These are phyloP conservation scores for Pneumocystis wakefieldiae DNA, from an alignment of 1,139 yeast species.

Conservation along the genomic window DNA sequence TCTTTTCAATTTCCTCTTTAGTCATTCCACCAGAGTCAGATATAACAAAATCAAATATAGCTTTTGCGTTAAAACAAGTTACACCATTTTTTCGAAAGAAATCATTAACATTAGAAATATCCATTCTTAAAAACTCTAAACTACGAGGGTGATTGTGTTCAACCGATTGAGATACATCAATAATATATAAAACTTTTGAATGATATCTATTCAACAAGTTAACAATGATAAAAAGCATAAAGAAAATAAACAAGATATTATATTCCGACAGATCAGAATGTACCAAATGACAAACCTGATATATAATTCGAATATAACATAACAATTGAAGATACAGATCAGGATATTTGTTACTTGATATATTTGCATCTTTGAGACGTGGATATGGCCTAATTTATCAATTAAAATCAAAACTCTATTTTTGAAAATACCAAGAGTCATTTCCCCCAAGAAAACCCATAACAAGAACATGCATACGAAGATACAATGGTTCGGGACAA, in stretches of 20 bases:
- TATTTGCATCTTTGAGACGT: slow-evolving; percentile 27
- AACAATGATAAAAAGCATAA: background rate
- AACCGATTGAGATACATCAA: slow-evolving; percentile 94
- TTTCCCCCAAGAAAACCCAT: slow-evolving; percentile 79
- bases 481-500: slow-evolving; percentile 79
- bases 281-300: slow-evolving; percentile 73
- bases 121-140: slow-evolving; percentile 88
- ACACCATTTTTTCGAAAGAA: slow-evolving; percentile 66
- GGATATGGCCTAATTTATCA: slow-evolving; percentile 15
- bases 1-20: slow-evolving; percentile 30
- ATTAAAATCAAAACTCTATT: slow-evolving; percentile 53
- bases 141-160: slow-evolving; percentile 98
- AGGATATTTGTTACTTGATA: slow-evolving; percentile 49
- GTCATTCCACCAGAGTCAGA: slow-evolving; percentile 19
- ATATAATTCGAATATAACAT: slow-evolving; percentile 72
- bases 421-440: slow-evolving; percentile 70
- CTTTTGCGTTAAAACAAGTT: slow-evolving; percentile 64
- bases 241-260: slow-evolving; percentile 42
- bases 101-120: slow-evolving; percentile 85
- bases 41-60: slow-evolving; percentile 60
- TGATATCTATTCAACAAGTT: slow-evolving; percentile 29
- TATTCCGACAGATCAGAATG: slow-evolving; percentile 97
- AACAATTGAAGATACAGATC: slow-evolving; percentile 63
- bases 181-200: slow-evolving; percentile 61
- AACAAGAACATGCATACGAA: slow-evolving; percentile 78